A percentile compares a stretch with the other conserved stretches of the same genome.
These are phyloP conservation scores for Neocucurbitaria cava DNA, from an alignment of 2,329 filamentous ascomycete species.

Conservation along the genomic window DNA sequence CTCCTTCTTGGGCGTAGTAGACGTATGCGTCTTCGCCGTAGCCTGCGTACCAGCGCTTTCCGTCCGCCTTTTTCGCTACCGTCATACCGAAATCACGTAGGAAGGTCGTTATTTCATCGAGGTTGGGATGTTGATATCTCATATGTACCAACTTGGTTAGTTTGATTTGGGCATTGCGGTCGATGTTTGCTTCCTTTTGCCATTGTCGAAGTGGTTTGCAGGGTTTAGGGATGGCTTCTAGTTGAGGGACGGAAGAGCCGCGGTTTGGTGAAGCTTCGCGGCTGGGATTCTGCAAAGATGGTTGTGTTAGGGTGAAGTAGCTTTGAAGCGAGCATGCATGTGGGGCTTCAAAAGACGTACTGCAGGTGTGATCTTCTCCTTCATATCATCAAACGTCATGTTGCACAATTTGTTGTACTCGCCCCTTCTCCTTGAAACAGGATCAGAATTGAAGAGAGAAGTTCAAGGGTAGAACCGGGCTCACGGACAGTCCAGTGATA, in stretches of 20 bases:
- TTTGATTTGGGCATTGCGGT: conserved; percentile 54
- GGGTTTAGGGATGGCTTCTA: conserved; percentile 45
- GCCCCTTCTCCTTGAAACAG: neutral
- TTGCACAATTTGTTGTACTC: neutral
- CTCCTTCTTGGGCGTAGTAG: conserved; percentile 60
- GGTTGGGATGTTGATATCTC: conserved; percentile 62
- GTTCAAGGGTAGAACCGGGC: neutral
- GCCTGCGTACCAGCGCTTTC: conserved; percentile 64
- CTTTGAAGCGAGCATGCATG: neutral
- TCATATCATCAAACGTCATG: conserved; percentile 43
- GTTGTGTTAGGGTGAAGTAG: neutral
- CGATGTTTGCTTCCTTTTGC: conserved; percentile 51
- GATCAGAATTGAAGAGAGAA: neutral
- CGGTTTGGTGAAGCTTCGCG: conserved; percentile 50
- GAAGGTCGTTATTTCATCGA: conserved; percentile 57
- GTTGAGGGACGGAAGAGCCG: conserved; percentile 50
- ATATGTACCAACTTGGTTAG: conserved; percentile 59
- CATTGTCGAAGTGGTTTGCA: conserved; percentile 47
- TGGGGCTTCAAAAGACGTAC: conserved; percentile 23
- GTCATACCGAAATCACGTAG: conserved; percentile 48
- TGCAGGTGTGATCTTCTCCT: conserved; percentile 40
- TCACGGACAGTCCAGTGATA: conserved; percentile 1
- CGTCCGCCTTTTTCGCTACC: conserved; percentile 38
- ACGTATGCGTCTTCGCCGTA: conserved; percentile 68
- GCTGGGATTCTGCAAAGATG: conserved; percentile 27